Conservation (phyloP, 306 rosid genomes). For the Potentilla sterilis region DNA sequence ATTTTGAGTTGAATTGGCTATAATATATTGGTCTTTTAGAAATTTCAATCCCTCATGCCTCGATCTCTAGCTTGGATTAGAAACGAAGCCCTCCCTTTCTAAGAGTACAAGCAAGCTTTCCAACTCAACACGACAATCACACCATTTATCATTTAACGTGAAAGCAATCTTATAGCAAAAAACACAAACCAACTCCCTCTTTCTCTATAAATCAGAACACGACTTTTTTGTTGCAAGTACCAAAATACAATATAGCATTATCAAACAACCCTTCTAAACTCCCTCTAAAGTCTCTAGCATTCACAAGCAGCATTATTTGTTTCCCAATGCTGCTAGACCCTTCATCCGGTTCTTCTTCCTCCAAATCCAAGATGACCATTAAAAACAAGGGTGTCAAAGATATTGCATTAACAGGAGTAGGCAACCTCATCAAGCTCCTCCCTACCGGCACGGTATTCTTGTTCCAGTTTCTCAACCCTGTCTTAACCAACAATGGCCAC, state of each 20-base stretch:
- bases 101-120: constrained; percentile 21
- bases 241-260: not conserved
- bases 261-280: not conserved
- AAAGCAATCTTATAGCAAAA: constrained; percentile 23
- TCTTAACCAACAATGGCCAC: constrained; percentile 59
- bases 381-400: not conserved
- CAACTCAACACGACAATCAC: constrained; percentile 2
- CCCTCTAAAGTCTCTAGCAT: not conserved
- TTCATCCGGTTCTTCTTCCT: constrained; percentile 18
- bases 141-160: constrained; percentile 29
- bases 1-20: not conserved
- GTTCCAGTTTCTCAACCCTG: constrained; percentile 70
- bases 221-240: not conserved
- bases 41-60: not conserved
- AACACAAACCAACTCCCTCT: not conserved
- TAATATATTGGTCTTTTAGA: not conserved
- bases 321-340: constrained; percentile 33
- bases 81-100: constrained; percentile 27
- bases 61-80: constrained; percentile 17
- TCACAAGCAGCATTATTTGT: not conserved
- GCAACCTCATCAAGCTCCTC: constrained; percentile 67
- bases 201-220: constrained; percentile 19
- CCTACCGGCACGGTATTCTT: constrained; percentile 77
- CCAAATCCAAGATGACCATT: not conserved
- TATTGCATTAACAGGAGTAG: constrained; percentile 42